Conservation (phyloP, 371 early-diverging fungal genomes). For the Rhizopus delemar region DNA sequence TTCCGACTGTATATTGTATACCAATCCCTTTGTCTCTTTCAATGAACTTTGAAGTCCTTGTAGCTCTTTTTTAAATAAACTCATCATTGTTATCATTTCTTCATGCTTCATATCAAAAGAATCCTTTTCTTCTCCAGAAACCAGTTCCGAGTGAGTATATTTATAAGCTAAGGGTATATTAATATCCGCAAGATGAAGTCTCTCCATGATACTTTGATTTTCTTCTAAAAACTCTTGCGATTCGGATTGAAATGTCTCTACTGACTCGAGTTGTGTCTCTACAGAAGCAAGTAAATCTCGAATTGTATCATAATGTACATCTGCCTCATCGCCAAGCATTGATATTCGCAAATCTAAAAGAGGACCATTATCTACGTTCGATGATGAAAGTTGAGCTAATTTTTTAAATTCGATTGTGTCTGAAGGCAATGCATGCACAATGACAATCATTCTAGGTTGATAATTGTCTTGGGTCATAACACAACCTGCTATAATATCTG, state of each 20-base stretch:
- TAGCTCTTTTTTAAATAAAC: conserved; percentile 12
- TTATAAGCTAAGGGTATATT: not conserved
- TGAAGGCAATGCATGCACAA: conserved; percentile 3
- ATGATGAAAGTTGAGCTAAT: conserved; percentile 11
- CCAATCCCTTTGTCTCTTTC: conserved; percentile 33
- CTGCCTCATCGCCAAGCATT: conserved; percentile 23
- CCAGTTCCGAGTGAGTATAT: not conserved
- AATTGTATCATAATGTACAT: conserved; percentile 8
- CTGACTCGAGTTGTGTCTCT: conserved; percentile 7
- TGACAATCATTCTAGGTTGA: conserved; percentile 14
- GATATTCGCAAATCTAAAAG: conserved; percentile 44
- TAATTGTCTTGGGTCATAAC: not conserved
- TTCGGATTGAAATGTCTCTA: conserved; percentile 9
- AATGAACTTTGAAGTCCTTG: conserved; percentile 29
- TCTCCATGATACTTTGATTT: conserved; percentile 11
- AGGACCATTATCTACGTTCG: conserved; percentile 13
- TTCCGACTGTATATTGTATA: conserved; percentile 40
- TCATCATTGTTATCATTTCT: conserved; percentile 6
- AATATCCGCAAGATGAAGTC: conserved; percentile 10
- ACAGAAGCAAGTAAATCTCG: conserved; percentile 2
- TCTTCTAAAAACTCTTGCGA: conserved; percentile 19
- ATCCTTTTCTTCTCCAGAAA: not conserved
- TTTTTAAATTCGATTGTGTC: conserved; percentile 26
- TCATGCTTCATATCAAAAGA: conserved; percentile 13
- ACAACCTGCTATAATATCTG: not conserved